Percentiles rank a stretch among this genome's conserved stretches.
These are phyloP conservation scores for Naumovozyma castellii DNA, from an alignment of 805 yeast genomes.

Conservation along the genomic window DNA sequence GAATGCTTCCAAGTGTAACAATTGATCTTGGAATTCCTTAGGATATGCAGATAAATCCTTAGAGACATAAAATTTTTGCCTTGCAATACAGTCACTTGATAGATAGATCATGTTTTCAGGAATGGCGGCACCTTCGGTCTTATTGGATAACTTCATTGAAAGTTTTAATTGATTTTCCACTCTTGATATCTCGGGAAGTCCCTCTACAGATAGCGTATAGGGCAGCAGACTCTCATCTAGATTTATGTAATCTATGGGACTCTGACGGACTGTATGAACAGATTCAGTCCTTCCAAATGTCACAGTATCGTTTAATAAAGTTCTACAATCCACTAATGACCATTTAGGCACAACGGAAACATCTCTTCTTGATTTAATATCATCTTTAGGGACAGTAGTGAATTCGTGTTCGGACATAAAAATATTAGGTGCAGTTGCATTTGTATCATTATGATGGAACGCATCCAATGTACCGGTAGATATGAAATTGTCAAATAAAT, in stretches of 20 bases:
- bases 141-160: constrained; percentile 30
- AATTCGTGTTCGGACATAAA: not conserved
- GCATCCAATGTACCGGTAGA: not conserved
- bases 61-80: constrained; percentile 67
- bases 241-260: constrained; percentile 1
- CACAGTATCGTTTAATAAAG: constrained; percentile 2
- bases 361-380: not conserved
- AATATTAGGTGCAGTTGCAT: not conserved
- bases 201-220: constrained; percentile 43
- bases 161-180: constrained; percentile 94
- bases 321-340: not conserved
- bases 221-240: constrained; percentile 19
- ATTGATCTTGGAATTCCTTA: constrained; percentile 40
- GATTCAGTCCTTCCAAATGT: constrained; percentile 9
- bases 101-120: constrained; percentile 71
- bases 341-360: not conserved
- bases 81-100: constrained; percentile 81
- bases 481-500: not conserved
- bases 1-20: constrained; percentile 66
- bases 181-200: constrained; percentile 72
- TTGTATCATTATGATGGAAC: too few relatives aligned
- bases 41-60: constrained; percentile 35
- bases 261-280: not conserved
- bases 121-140: constrained; percentile 44
- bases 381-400: not conserved